Evolutionary conservation across 2,329 filamentous ascomycete species (phyloP).

Genomic region (Epichloe sp.): DNA sequence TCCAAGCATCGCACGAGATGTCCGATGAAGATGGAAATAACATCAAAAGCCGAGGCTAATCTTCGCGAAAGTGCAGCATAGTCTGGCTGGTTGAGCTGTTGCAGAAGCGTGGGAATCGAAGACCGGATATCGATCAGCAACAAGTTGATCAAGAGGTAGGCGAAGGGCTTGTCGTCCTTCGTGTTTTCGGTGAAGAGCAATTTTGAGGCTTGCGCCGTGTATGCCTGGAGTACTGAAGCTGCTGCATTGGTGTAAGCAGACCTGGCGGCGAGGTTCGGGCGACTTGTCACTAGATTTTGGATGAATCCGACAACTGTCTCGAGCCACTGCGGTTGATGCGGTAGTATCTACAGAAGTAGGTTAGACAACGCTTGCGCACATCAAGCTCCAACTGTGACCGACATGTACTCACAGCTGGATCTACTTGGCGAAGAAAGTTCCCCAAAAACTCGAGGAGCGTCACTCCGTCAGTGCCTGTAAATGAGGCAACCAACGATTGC

Average conservation of each 20-base stretch:
- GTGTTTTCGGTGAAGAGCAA: constrained; percentile 39
- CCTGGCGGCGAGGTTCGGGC: constrained; percentile 40
- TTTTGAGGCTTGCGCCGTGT: constrained; percentile 30
- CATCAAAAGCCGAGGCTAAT: constrained; percentile 47
- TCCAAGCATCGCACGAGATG: constrained; percentile 42
- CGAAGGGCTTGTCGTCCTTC: constrained; percentile 37
- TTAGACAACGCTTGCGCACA: neutral
- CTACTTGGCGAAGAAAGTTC: constrained; percentile 35
- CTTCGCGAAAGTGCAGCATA: constrained; percentile 39
- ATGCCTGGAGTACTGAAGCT: constrained; percentile 43
- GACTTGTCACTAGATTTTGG: constrained; percentile 38
- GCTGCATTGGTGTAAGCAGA: constrained; percentile 46
- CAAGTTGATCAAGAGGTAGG: constrained; percentile 51
- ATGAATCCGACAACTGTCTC: constrained; percentile 32
- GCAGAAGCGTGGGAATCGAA: constrained; percentile 45
- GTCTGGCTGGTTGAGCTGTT: constrained; percentile 39
- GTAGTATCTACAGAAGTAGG: constrained; percentile 27
- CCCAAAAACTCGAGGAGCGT: constrained; percentile 46
- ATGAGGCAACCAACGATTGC: constrained; percentile 35
- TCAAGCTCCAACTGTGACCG: too few species aligned
- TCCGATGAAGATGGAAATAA: constrained; percentile 47
- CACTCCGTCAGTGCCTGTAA: constrained; percentile 45
- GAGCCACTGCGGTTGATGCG: constrained; percentile 41
- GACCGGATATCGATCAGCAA: constrained; percentile 53
- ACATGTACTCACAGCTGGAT: constrained; percentile 28